Conservation (phyloP, 129 eudicot genomes). For the Deinandra increscens region DNA sequence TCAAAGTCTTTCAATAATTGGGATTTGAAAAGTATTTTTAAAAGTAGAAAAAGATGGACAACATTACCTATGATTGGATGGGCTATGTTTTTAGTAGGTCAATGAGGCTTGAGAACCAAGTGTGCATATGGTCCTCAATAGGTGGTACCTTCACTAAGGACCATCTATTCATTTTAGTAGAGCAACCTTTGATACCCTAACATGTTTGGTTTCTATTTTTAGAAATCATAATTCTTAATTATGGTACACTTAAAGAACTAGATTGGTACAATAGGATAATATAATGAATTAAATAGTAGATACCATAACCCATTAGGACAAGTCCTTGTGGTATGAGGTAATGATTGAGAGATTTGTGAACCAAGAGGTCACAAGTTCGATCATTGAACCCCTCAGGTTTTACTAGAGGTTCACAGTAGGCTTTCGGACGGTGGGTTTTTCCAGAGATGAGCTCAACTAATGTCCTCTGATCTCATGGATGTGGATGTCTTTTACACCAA, state of each 20-base stretch:
- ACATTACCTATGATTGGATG: slow-evolving; percentile 30
- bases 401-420: too few species aligned
- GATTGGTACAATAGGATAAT: neutral
- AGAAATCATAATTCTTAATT: neutral
- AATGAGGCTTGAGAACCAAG: slow-evolving; percentile 30
- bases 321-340: too few species aligned
- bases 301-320: too few species aligned
- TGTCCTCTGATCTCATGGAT: too few species aligned
- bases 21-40: slow-evolving; percentile 7
- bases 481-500: too few species aligned
- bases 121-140: slow-evolving; percentile 33
- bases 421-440: too few species aligned
- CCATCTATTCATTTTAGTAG: slow-evolving; percentile 16
- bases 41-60: slow-evolving; percentile 29
- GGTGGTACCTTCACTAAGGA: slow-evolving; percentile 34
- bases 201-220: slow-evolving; percentile 22
- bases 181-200: slow-evolving; percentile 27
- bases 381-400: too few species aligned
- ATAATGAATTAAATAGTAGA: neutral
- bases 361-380: too few species aligned
- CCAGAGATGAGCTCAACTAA: too few species aligned
- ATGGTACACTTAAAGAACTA: too few species aligned
- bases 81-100: slow-evolving; percentile 37
- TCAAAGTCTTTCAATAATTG: slow-evolving; percentile 19
- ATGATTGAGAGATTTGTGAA: too few species aligned